phyloP scores from a whole-genome alignment of 306 rosid species.

The Lathyrus aphaca region DNA sequence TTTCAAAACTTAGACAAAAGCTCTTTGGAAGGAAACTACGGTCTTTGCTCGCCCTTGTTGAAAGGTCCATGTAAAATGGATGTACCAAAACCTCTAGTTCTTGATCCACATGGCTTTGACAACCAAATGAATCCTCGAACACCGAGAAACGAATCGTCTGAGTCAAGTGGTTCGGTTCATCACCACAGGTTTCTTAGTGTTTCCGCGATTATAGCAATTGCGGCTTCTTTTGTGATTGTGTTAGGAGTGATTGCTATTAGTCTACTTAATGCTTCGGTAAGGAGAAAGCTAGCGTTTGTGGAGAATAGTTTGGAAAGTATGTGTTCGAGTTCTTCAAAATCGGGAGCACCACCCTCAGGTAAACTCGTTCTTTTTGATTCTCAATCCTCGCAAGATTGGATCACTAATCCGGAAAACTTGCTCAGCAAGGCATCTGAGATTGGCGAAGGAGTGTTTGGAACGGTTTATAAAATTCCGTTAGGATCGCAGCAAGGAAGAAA shows the following conservation, averaged over 20 bases:
- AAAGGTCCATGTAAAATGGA: constrained; percentile 90
- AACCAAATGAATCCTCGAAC: constrained; percentile 56
- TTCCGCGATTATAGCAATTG: constrained; percentile 79
- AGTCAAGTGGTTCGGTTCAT: constrained; percentile 24
- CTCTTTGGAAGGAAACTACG: constrained; percentile 82
- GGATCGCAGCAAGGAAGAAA: constrained; percentile 63
- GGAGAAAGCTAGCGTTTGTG: constrained; percentile 68
- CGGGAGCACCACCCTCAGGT: constrained; percentile 66
- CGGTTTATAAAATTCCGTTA: constrained; percentile 72
- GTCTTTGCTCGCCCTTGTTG: constrained; percentile 83
- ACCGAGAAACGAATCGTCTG: constrained; percentile 43
- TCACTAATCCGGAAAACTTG: constrained; percentile 59
- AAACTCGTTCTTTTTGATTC: constrained; percentile 78
- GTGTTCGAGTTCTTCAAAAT: constrained; percentile 81
- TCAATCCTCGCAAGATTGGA: constrained; percentile 46
- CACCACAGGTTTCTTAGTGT: constrained; percentile 75
- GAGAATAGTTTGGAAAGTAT: constrained; percentile 87
- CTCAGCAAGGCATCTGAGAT: constrained; percentile 81
- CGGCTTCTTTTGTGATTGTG: constrained; percentile 67
- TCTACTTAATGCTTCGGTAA: constrained; percentile 69
- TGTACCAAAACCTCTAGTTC: constrained; percentile 89
- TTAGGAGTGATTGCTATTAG: constrained; percentile 73
- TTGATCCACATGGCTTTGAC: constrained; percentile 76
- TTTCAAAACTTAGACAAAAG: constrained; percentile 83
- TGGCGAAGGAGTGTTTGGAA: constrained; percentile 89